These are phyloP conservation scores for Ampelocalamus luodianensis DNA, from an alignment of 176 grass and related monocot species.

Conservation along the genomic window DNA sequence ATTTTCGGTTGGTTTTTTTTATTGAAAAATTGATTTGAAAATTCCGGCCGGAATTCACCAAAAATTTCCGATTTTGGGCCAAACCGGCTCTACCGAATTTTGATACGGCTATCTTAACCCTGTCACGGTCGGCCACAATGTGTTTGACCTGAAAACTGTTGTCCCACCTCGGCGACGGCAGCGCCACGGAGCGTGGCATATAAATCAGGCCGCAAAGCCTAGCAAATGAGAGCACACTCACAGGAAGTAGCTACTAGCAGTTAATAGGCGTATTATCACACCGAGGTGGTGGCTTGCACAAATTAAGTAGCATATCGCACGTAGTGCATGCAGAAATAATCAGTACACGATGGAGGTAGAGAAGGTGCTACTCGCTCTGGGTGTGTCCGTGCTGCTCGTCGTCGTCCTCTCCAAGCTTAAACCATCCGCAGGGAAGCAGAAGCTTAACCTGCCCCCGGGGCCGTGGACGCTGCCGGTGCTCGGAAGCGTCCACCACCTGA, in stretches of 20 bases:
- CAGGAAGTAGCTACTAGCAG: too few species aligned
- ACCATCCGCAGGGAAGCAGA: background rate
- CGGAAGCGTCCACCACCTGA: conserved; percentile 16
- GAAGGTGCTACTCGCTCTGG: background rate
- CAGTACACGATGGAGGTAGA: conserved; percentile 12
- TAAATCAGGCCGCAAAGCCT: background rate
- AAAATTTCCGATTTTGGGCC: too few species aligned
- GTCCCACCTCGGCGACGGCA: background rate
- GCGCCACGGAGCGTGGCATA: background rate
- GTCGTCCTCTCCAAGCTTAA: conserved; percentile 12
- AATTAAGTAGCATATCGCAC: too few species aligned
- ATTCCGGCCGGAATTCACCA: too few species aligned
- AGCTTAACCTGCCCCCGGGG: conserved; percentile 26
- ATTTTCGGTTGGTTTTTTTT: too few species aligned
- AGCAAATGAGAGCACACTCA: background rate
- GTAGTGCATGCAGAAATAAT: background rate
- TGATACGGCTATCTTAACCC: too few species aligned
- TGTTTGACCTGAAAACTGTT: background rate
- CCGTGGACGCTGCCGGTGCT: conserved; percentile 41
- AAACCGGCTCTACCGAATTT: too few species aligned
- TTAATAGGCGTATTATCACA: too few species aligned
- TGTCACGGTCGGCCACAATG: too few species aligned
- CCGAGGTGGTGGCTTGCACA: too few species aligned
- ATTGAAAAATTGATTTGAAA: too few species aligned
- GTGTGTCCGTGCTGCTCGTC: background rate